Evolutionary conservation across 129 eudicot species (phyloP), one percentile per base, ranked within the genome.

Genomic region (Ambrosia artemisiifolia): DNA sequence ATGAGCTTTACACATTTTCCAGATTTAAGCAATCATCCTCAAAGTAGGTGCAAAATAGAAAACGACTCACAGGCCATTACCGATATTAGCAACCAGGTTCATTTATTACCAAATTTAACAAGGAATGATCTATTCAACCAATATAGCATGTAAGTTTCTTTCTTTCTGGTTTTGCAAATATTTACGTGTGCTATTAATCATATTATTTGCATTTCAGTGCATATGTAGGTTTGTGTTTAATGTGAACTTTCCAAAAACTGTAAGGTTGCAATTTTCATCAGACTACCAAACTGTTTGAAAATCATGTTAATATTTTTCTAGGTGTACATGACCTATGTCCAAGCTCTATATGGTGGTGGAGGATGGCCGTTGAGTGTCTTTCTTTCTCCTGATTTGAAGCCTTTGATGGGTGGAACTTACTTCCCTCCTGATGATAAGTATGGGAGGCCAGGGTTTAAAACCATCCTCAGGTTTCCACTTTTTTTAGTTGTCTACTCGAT

Each of bases 291-390:
- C 14, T 16, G 10, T 48, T 30, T 42, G 14, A 34, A 20, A 55
- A 71, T 38, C 11, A 20, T 54, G 13, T 55, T 71, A 14, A 3
- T 16, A 68, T 13, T 43, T 38, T 47, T 32, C 35, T 74, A 92
- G 98, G 98, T 92, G 40, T 92, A 92, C 85, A 92, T 92, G 98
- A 92, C 98, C 3, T 92, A 87, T 69, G 98, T 92, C 63, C 95
- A 89, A 51, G 96, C 98, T 53, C 65, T 92, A 55, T 92, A 92
- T 76, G 98, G 95, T 62, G 87, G 98, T 67, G 98, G 98, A 59
- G 98, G 98, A 18, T 92, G 98, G 98, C 98, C 98, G 6, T 79
- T 92, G 65, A 87, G 88, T 59, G 98, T 73, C 76, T 92, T 92
- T 77, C 96, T 92, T 72, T 89, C 98, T 32, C 96, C 98, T 20